phyloP scores from a whole-genome alignment of 129 eudicot genomes.

The Pulicaria dysenterica region DNA sequence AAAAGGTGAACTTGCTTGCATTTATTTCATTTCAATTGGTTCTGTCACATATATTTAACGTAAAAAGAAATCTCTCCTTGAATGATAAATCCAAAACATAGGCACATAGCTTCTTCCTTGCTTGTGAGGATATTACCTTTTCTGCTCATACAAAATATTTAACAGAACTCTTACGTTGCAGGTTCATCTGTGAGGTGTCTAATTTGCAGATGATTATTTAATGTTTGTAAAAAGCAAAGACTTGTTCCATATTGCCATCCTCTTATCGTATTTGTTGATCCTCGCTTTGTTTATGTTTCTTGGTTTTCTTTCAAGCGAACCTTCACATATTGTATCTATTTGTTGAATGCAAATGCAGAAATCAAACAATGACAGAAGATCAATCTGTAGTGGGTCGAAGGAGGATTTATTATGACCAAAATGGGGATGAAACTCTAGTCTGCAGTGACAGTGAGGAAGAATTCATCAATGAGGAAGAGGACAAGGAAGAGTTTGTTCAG shows the following conservation, averaged over 20 bases:
- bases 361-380: slow-evolving; percentile 82
- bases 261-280: not conserved
- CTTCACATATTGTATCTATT: slow-evolving; percentile 11
- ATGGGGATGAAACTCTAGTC: slow-evolving; percentile 76
- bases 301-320: slow-evolving; percentile 9
- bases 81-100: no score
- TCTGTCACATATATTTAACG: not conserved
- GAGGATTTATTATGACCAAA: slow-evolving; percentile 81
- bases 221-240: slow-evolving; percentile 15
- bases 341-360: slow-evolving; percentile 48
- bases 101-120: no score
- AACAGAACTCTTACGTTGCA: no score
- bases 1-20: slow-evolving; percentile 48
- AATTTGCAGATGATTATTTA: not conserved
- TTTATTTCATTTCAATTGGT: not conserved
- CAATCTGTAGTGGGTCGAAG: slow-evolving; percentile 83
- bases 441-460: slow-evolving; percentile 88
- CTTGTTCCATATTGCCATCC: slow-evolving; percentile 2
- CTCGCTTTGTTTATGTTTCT: slow-evolving; percentile 3
- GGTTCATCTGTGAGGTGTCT: no score
- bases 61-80: not conserved
- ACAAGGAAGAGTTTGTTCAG: slow-evolving; percentile 66
- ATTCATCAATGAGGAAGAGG: slow-evolving; percentile 59
- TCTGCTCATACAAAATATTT: no score
- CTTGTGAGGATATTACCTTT: not conserved